Evolutionary conservation across 441 rosid species (phyloP).

Genomic region (Erysimum cheiri): DNA sequence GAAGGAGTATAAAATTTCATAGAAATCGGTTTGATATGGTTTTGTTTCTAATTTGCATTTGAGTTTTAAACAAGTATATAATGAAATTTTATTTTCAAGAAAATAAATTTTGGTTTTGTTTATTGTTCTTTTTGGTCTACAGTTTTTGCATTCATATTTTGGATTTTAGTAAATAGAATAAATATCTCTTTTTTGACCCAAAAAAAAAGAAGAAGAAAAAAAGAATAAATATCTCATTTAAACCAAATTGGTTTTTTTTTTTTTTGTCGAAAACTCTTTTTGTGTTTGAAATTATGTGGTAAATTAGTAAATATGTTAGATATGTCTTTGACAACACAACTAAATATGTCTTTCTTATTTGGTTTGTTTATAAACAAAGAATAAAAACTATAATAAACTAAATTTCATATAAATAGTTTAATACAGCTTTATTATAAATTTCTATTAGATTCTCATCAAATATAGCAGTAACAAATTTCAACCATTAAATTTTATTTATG

Average conservation of each 20-base stretch:
- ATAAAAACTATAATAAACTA: too few relatives aligned
- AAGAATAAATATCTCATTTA: background rate
- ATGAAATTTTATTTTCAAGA: background rate
- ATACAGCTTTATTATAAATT: too few relatives aligned
- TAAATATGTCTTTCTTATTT: background rate
- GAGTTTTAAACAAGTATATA: background rate
- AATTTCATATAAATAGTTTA: too few relatives aligned
- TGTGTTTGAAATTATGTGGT: background rate
- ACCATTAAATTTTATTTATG: too few relatives aligned
- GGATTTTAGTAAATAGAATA: background rate
- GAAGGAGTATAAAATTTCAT: too few relatives aligned
- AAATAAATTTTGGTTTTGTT: background rate
- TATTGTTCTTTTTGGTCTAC: background rate
- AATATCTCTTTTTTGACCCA: background rate
- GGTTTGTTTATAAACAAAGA: background rate
- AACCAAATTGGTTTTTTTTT: background rate
- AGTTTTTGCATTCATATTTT: background rate
- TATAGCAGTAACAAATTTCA: background rate
- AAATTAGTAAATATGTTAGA: too few relatives aligned
- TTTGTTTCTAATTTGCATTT: background rate
- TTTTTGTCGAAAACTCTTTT: too few relatives aligned
- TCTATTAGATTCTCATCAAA: too few relatives aligned
- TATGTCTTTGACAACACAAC: background rate
- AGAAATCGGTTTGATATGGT: background rate
- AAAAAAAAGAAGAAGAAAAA: too few relatives aligned